These are phyloP conservation scores for Aethionema arabicum DNA, from an alignment of 345 rosid species.

Conservation along the genomic window DNA sequence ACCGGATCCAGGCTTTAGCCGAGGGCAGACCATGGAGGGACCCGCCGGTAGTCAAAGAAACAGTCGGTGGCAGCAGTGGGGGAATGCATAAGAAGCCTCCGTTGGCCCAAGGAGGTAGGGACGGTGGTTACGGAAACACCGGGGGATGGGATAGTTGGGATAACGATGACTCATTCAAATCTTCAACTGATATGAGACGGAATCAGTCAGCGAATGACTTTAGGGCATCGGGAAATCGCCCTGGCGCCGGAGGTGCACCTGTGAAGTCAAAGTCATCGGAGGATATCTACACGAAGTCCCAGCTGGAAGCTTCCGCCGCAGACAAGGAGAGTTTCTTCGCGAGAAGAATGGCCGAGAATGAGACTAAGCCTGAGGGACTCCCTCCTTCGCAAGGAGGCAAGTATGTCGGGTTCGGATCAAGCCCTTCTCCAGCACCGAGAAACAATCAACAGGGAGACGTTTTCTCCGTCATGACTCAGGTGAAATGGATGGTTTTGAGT, in stretches of 20 bases:
- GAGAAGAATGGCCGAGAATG: constrained; percentile 68
- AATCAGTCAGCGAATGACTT: constrained; percentile 77
- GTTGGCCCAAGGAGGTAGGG: constrained; percentile 42
- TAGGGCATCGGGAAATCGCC: constrained; percentile 39
- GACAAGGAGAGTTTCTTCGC: constrained; percentile 84
- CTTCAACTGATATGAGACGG: constrained; percentile 68
- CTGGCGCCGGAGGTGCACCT: constrained; percentile 44
- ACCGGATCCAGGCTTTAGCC: constrained; percentile 79
- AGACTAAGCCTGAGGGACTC: constrained; percentile 76
- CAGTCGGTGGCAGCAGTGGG: constrained; percentile 33
- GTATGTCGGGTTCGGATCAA: constrained; percentile 93
- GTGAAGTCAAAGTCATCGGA: constrained; percentile 72
- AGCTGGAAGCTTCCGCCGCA: constrained; percentile 88
- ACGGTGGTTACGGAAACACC: constrained; percentile 26
- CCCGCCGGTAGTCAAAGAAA: constrained; percentile 74
- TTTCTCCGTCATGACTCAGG: constrained; percentile 79
- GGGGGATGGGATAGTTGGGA: constrained; percentile 96
- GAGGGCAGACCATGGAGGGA: constrained; percentile 84
- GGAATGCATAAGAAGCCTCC: constrained; percentile 58
- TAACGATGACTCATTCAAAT: constrained; percentile 60
- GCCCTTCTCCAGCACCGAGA: constrained; percentile 50
- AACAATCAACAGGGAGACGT: constrained; percentile 68
- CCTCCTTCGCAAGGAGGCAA: constrained; percentile 97
- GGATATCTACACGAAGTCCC: constrained; percentile 67
- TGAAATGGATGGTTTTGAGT: constrained; percentile 29